Evolutionary conservation across 2,329 filamentous ascomycete genomes (phyloP).

Genomic region (Emmonsia crescens): DNA sequence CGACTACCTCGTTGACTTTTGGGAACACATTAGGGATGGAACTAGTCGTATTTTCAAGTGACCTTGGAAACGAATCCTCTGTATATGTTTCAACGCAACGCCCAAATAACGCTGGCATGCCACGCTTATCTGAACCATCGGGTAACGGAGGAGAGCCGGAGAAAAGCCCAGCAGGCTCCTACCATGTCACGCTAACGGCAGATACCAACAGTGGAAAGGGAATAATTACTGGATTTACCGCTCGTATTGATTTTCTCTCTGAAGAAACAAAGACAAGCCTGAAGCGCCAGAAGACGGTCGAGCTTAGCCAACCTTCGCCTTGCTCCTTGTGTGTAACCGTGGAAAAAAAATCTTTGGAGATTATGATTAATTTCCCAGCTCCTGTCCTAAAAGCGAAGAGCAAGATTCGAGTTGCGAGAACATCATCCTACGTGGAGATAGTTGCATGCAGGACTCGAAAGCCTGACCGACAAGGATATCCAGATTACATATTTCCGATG

Average conservation of each 20-base stretch:
- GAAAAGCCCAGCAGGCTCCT: neutral
- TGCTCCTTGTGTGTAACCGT: constrained; percentile 10
- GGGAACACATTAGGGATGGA: constrained; percentile 12
- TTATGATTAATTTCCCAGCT: constrained; percentile 15
- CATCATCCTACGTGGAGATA: constrained; percentile 23
- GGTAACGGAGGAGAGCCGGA: neutral
- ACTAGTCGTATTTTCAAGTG: constrained; percentile 14
- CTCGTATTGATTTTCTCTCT: constrained; percentile 8
- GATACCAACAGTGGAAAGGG: constrained; percentile 3
- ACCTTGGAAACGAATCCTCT: constrained; percentile 10
- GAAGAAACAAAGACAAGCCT: constrained; percentile 4
- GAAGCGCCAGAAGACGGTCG: constrained; percentile 5
- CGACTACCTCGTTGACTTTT: constrained; percentile 7
- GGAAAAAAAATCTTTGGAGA: constrained; percentile 4
- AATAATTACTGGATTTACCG: constrained; percentile 9
- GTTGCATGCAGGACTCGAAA: constrained; percentile 9
- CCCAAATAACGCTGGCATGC: constrained; percentile 17
- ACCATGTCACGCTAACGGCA: constrained; percentile 4
- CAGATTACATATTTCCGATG: constrained; percentile 12
- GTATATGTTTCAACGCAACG: constrained; percentile 20
- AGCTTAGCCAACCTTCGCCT: constrained; percentile 9
- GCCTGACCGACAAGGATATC: constrained; percentile 7
- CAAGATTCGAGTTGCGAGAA: constrained; percentile 21
- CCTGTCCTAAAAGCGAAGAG: constrained; percentile 13
- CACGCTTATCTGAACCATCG: constrained; percentile 5